Evolutionary conservation across 306 rosid genomes (phyloP).

Genomic region (Quercus berberidifolia): DNA sequence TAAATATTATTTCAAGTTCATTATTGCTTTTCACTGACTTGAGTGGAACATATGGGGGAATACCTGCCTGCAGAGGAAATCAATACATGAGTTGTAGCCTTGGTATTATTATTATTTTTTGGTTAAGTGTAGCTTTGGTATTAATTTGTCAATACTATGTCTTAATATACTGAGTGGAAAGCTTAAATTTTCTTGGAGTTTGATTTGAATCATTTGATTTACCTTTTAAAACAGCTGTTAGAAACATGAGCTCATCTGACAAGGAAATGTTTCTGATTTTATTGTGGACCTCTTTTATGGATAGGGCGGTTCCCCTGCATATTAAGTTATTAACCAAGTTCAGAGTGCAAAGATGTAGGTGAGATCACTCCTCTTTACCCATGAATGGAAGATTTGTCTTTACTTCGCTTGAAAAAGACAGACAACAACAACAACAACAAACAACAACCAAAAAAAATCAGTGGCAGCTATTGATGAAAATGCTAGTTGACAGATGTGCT

Average conservation of each 20-base stretch:
- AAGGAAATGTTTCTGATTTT: not conserved
- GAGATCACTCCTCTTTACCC: not conserved
- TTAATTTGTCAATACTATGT: not conserved
- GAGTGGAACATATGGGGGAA: too few species aligned
- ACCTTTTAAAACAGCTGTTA: not conserved
- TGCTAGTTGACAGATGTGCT: not conserved
- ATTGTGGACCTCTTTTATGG: not conserved
- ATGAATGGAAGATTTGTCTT: not conserved
- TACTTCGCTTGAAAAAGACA: not conserved
- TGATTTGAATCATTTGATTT: not conserved
- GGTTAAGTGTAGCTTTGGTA: not conserved
- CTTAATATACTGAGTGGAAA: not conserved
- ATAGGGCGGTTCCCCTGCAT: not conserved
- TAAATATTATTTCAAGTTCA: too few species aligned
- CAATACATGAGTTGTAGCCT: not conserved
- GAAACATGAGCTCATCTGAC: not conserved
- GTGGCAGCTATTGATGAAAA: not conserved
- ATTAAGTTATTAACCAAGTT: not conserved
- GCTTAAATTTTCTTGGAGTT: not conserved
- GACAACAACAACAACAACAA: too few species aligned
- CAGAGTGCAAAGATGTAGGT: not conserved
- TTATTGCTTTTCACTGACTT: too few species aligned
- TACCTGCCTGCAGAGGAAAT: not conserved
- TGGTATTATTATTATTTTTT: not conserved
- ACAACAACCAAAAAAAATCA: not conserved